A percentile compares a stretch with the other conserved stretches of the same genome.
Evolutionary conservation across 2,329 filamentous ascomycete species (phyloP).

Genomic region (Colletotrichum lupini): DNA sequence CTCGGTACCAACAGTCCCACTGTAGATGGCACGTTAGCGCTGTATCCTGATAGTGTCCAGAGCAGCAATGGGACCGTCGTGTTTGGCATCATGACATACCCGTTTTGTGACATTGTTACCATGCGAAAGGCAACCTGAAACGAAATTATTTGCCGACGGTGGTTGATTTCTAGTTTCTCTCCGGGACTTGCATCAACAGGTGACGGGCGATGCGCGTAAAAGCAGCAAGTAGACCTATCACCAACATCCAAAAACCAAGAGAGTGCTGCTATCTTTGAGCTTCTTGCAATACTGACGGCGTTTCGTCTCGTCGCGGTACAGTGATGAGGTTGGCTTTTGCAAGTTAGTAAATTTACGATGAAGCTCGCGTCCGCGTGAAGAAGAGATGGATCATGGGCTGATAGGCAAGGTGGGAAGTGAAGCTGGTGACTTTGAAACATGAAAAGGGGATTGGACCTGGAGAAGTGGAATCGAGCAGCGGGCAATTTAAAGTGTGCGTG

Average conservation of each 20-base stretch:
- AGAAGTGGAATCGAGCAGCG: slow-evolving; percentile 15
- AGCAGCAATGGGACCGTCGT: neutral
- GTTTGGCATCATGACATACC: slow-evolving; percentile 37
- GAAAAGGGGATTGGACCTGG: slow-evolving; percentile 7
- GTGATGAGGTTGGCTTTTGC: neutral
- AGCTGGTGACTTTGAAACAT: slow-evolving; percentile 20
- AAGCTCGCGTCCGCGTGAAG: neutral
- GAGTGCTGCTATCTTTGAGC: neutral
- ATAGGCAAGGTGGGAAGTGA: slow-evolving; percentile 11
- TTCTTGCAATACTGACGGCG: neutral
- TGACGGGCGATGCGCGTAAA: neutral
- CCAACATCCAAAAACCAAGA: neutral
- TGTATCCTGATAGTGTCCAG: neutral
- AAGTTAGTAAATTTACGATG: neutral
- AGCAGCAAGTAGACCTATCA: neutral
- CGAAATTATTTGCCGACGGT: neutral
- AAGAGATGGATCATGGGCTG: neutral
- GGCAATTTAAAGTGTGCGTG: slow-evolving; percentile 30
- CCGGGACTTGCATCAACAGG: neutral
- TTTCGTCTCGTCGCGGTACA: neutral
- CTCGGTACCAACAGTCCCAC: slow-evolving; percentile 16
- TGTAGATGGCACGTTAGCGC: slow-evolving; percentile 10
- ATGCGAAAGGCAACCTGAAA: slow-evolving; percentile 26
- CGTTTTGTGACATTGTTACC: slow-evolving; percentile 46
- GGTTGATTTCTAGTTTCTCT: neutral